Evolutionary conservation across 495 filamentous ascomycete genomes (phyloP).

Genomic region (Neurospora pannonica): DNA sequence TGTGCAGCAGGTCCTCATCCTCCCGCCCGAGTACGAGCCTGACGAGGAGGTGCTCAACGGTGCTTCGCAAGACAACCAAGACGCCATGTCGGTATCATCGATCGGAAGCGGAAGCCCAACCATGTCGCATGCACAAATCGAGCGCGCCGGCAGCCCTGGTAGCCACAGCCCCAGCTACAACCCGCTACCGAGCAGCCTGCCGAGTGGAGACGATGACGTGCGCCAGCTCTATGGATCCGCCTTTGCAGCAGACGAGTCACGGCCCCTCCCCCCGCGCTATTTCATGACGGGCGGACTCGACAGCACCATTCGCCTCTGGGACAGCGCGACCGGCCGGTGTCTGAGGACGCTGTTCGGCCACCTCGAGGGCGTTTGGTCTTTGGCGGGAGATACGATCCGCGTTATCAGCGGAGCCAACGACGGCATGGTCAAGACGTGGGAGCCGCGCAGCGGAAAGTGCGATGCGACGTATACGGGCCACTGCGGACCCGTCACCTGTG

Average conservation of each 20-base stretch:
- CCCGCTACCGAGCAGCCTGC: slow-evolving; percentile 6
- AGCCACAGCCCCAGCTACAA: slow-evolving; percentile 5
- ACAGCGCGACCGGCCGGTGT: slow-evolving; percentile 70
- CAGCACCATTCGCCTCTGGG: slow-evolving; percentile 87
- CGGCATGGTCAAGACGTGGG: slow-evolving; percentile 94
- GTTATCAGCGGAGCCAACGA: slow-evolving; percentile 87
- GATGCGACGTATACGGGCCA: slow-evolving; percentile 88
- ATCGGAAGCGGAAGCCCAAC: slow-evolving; percentile 27
- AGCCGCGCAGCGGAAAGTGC: slow-evolving; percentile 80
- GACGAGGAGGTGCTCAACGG: slow-evolving; percentile 49
- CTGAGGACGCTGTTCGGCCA: slow-evolving; percentile 93
- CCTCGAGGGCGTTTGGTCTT: slow-evolving; percentile 89
- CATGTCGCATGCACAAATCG: slow-evolving; percentile 9
- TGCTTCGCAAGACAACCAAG: slow-evolving; percentile 48
- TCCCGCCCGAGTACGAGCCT: slow-evolving; percentile 82
- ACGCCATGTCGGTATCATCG: slow-evolving; percentile 36
- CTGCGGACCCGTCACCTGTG: slow-evolving; percentile 55
- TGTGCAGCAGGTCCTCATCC: slow-evolving; percentile 77
- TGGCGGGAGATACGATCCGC: slow-evolving; percentile 83
- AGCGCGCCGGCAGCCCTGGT: slow-evolving; percentile 2
- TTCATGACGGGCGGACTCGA: slow-evolving; percentile 90
- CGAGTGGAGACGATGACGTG: slow-evolving; percentile 27
- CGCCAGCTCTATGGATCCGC: slow-evolving; percentile 45
- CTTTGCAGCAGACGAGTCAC: slow-evolving; percentile 45
- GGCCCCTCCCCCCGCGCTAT: slow-evolving; percentile 69